Base-by-base conservation (phyloP, 225 moss, liverwort and hornwort genomes). In the Marchantia paleacea region DNA sequence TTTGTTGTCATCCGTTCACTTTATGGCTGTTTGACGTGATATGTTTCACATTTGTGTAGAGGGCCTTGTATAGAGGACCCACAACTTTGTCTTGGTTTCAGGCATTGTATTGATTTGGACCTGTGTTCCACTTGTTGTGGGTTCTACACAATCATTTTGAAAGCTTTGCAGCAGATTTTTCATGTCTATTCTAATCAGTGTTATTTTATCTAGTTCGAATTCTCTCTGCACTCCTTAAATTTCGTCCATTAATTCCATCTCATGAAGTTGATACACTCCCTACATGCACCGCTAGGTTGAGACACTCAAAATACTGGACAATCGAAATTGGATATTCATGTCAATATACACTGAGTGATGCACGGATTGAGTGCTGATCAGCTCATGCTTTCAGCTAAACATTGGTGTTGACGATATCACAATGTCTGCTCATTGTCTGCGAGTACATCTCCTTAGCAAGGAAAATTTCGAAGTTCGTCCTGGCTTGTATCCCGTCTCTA, bases 1-100 rank as follows among this genome's bases (percentile, higher is more conserved):
- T 4, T 29, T 57, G 30, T 18, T 75, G 29, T 31, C 30, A 61
- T 19, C 51, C 8, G 19, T 60, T 60, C 0, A 75, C 28, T 15
- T 12, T 20, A 19, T 60, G 55, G 60, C 75, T 53, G 29, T 25
- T 54, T 26, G 53, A 74, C 54, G 74, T 28, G 55, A 74, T 74
- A 14, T 74, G 53, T 25, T 24, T 54, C 25, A 74, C 74, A 18
- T 47, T 76, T 31, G 22, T 76, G 75, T 76, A 60, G 75, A 75
- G 75, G 75, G 51, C 52, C 47, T 76, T 60, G 75, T 61, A 61
- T 25, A 76, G 60, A 76, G 60, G 75, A 39, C 22, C 13, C 18
- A 60, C 26, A 76, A 20, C 28, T 39, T 73, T 7, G 58, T 60
- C 55, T 18, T 12, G 26, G 15, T 24, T 30, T 54, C 7, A 29